Conservation (phyloP, 345 rosid species). For the Sapria himalayana region DNA sequence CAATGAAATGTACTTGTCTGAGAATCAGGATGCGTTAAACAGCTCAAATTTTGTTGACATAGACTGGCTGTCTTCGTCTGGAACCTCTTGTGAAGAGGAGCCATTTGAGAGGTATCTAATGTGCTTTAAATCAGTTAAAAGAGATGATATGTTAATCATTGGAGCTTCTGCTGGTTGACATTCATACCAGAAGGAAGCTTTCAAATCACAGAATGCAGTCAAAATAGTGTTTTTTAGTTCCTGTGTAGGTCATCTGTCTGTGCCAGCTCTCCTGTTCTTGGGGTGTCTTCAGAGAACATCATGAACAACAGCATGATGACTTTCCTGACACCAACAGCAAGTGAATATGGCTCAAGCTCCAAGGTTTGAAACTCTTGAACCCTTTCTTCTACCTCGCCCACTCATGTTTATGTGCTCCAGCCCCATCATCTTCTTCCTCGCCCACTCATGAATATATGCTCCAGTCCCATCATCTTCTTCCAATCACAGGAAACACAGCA, state of each 20-base stretch:
- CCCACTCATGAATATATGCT: too few relatives aligned
- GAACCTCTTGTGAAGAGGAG: slow-evolving; percentile 77
- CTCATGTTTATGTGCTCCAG: too few relatives aligned
- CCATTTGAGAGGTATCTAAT: slow-evolving; percentile 52
- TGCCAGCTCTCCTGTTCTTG: slow-evolving; percentile 27
- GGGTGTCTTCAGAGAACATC: slow-evolving; percentile 55
- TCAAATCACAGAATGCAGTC: too few relatives aligned
- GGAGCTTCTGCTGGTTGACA: neutral
- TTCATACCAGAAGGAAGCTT: neutral
- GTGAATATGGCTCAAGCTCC: slow-evolving; percentile 45
- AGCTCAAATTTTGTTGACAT: slow-evolving; percentile 83
- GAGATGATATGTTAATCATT: neutral
- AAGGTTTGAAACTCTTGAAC: too few relatives aligned
- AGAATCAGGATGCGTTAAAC: slow-evolving; percentile 39
- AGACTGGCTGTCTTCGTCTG: slow-evolving; percentile 87
- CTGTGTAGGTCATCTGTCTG: slow-evolving; percentile 42
- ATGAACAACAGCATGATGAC: slow-evolving; percentile 31
- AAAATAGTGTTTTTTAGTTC: too few relatives aligned
- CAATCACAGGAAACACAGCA: neutral
- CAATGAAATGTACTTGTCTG: slow-evolving; percentile 35
- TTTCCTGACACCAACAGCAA: slow-evolving; percentile 38
- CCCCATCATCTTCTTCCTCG: too few relatives aligned
- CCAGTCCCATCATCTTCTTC: slow-evolving; percentile 7
- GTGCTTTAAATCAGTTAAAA: neutral
- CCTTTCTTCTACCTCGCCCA: too few relatives aligned